Base-by-base conservation (phyloP, 2,329 filamentous ascomycete species). In the Arthrobotrys conoides region DNA sequence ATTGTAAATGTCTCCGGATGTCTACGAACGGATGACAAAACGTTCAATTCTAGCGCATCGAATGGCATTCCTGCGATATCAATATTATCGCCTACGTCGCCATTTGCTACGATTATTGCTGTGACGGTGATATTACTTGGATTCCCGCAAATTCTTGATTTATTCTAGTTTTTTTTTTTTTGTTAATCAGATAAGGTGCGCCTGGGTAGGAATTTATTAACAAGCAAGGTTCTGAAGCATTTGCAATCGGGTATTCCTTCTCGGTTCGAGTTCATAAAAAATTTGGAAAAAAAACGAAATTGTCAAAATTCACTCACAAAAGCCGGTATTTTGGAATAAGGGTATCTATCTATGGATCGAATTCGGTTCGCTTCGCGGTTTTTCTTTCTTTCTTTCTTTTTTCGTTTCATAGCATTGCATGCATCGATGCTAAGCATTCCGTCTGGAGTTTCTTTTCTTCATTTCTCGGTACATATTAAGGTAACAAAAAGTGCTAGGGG, bases 311-410 rank as follows among this genome's bases (percentile, higher is more conserved):
- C 53, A 22, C 53, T 33, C 53, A 66, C 55, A 77, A 77, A 71
- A 71, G 73, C 73, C 41, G 73, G 73, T 57, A 77, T 71, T 77
- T 76, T 71, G 73, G 73, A 77, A 18, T 76, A 77, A 55, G 51
- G 30, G 48, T 71, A 36, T 44, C 55, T 46, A 61, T 3, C 30
- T 20, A 18, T 5, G n/a, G 22, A 44, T 64, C 33, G 27, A 36
- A 61, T 55, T 18, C 33, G 22, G 36, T 14, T n/a, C 38, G 30
- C 12, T 33, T 36, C 41, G 14, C 22, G 18, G 33, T 53, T 16
- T 18, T 46, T 18, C 18, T 30, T 49, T 49, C 18, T 64, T 41
- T 64, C 3, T n/a, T 49, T 38, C 38, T 14, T 61, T 72, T 22
- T 65, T 51, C 20, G 65, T 41, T 53, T 61, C 57, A 55, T 38